Percentiles rank a stretch among this genome's conserved stretches.
phyloP scores from a whole-genome alignment of 202 grass and related monocot genomes.

The Zoysia matrella region DNA sequence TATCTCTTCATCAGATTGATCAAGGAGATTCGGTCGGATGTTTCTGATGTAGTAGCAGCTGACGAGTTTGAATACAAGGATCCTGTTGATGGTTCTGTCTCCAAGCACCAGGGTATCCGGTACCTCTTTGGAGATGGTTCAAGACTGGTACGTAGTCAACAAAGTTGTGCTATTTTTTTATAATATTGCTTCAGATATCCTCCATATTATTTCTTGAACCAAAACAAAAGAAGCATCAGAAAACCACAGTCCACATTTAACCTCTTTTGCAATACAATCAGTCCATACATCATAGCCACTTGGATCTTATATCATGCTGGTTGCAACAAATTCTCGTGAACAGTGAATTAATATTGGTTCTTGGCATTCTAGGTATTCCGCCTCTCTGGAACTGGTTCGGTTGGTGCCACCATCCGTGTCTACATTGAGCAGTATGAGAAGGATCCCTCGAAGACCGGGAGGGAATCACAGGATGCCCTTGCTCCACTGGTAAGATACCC shows the following conservation, averaged over 20 bases:
- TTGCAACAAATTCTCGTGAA: constrained; percentile 15
- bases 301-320: background rate
- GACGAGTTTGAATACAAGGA: constrained; percentile 99
- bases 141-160: constrained; percentile 61
- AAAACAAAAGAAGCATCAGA: background rate
- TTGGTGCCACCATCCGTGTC: constrained; percentile 87
- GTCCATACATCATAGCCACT: background rate
- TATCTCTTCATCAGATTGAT: constrained; percentile 65
- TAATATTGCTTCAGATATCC: background rate
- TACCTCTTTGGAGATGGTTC: constrained; percentile 96
- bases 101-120: constrained; percentile 90
- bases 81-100: constrained; percentile 94
- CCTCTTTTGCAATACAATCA: background rate
- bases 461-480: constrained; percentile 91
- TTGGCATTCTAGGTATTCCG: constrained; percentile 77
- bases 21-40: constrained; percentile 73
- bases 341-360: constrained; percentile 40
- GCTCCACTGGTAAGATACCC: constrained; percentile 67
- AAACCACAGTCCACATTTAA: background rate
- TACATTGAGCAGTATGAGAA: constrained; percentile 98
- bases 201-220: constrained; percentile 1
- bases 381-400: constrained; percentile 93
- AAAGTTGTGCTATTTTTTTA: constrained; percentile 2
- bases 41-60: constrained; percentile 69
- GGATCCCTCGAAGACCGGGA: constrained; percentile 78